Evolutionary conservation across 371 early-diverging fungal species (phyloP).

Genomic region (Lichtheimia ramosa): DNA sequence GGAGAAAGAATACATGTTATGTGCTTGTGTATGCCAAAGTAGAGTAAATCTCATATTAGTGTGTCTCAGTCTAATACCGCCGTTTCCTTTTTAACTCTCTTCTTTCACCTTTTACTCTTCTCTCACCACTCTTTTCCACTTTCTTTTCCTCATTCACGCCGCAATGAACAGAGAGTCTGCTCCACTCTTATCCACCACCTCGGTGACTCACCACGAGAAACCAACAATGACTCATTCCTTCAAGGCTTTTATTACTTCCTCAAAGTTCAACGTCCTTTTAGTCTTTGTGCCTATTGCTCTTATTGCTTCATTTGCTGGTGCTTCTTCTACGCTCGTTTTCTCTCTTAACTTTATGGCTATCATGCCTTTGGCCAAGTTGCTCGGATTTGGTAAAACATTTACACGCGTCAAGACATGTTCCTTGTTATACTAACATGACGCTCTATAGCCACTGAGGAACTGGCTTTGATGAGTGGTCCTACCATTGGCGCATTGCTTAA

Average conservation of each 20-base stretch:
- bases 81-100: no score
- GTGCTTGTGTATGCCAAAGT: no score
- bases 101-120: no score
- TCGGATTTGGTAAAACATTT: conserved; percentile 41
- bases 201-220: no score
- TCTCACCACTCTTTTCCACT: no score
- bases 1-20: no score
- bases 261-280: conserved; percentile 66
- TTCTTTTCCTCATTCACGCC: no score
- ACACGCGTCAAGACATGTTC: neutral
- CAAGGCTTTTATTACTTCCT: conserved; percentile 32
- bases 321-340: conserved; percentile 68
- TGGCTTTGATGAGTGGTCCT: conserved; percentile 38
- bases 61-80: no score
- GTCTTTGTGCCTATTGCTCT: conserved; percentile 81
- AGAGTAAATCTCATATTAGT: no score
- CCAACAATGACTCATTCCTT: conserved; percentile 37
- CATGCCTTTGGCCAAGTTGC: conserved; percentile 79
- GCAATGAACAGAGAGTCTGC: no score
- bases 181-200: no score
- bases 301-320: conserved; percentile 51
- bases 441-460: conserved; percentile 45
- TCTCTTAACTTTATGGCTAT: conserved; percentile 89
- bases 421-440: conserved; percentile 2
- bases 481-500: conserved; percentile 31